These are phyloP conservation scores for Prillingera fragicola DNA, from an alignment of 1,284 basidiomycete species.

Conservation along the genomic window DNA sequence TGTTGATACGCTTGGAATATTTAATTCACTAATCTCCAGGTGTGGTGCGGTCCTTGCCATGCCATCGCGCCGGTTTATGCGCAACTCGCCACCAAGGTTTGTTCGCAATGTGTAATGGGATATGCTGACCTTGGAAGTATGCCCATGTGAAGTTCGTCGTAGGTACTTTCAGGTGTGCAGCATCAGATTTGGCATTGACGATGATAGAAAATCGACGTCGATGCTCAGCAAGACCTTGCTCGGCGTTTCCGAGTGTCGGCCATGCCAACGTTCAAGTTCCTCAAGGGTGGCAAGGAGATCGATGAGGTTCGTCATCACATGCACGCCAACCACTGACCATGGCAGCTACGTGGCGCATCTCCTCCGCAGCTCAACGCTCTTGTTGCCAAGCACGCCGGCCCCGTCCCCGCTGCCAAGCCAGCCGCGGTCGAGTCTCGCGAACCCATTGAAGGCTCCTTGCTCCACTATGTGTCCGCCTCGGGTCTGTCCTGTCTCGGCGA, in stretches of 20 bases:
- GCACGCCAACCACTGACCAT: constrained; percentile 2
- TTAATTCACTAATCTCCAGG: constrained; percentile 9
- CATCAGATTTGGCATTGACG: constrained; percentile 12
- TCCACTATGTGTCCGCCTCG: constrained; percentile 38
- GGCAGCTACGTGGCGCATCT: constrained; percentile 42
- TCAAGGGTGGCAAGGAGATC: constrained; percentile 47
- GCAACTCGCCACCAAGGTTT: constrained; percentile 34
- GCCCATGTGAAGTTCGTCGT: constrained; percentile 43
- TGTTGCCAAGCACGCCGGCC: constrained; percentile 8
- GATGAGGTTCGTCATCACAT: constrained; percentile 31
- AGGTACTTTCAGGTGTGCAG: constrained; percentile 1
- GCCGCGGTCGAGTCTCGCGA: constrained; percentile 2
- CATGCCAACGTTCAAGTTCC: constrained; percentile 53
- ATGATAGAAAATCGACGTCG: constrained; percentile 50
- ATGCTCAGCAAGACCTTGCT: constrained; percentile 45
- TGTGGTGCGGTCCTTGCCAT: constrained; percentile 45
- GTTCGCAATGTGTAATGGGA: no score
- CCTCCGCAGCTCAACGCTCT: constrained; percentile 37
- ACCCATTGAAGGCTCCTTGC: constrained; percentile 32
- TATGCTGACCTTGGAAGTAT: no score
- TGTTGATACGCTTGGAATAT: constrained; percentile 7
- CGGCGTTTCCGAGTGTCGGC: constrained; percentile 46
- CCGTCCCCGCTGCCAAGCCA: constrained; percentile 4
- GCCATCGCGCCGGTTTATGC: constrained; percentile 45
- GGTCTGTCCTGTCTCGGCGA: constrained; percentile 71